Conservation (phyloP, 352 stramenopile genomes). For the Pythium chondricola region DNA sequence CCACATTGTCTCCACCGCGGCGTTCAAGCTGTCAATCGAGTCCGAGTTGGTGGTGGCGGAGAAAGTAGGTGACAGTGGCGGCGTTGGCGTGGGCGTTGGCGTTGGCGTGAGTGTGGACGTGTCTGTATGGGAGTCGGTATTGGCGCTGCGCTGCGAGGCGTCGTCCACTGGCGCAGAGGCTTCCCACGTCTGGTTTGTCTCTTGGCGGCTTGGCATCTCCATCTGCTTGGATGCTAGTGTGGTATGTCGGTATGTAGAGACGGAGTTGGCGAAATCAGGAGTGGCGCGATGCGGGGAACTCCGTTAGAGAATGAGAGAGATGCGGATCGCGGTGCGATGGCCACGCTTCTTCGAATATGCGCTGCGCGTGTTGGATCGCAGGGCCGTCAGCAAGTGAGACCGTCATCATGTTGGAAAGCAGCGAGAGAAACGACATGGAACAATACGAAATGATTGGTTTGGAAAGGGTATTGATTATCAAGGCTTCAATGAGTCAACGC, state of each 20-base stretch:
- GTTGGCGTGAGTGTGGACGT: conserved; percentile 1
- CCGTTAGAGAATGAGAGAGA: too few species aligned
- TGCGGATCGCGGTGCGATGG: too few species aligned
- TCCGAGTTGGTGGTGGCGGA: background rate
- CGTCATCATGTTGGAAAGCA: background rate
- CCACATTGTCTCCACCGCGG: conserved; percentile 53
- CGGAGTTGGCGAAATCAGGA: background rate
- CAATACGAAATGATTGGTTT: background rate
- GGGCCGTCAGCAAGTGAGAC: too few species aligned
- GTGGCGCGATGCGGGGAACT: too few species aligned
- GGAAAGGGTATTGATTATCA: conserved; percentile 1
- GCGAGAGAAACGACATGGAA: background rate
- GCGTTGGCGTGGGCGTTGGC: conserved; percentile 10
- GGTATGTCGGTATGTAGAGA: conserved; percentile 3
- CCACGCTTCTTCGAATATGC: too few species aligned
- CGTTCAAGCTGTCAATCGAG: conserved; percentile 18
- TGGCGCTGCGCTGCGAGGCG: too few species aligned
- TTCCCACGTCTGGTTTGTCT: conserved; percentile 15
- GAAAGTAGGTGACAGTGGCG: conserved; percentile 1
- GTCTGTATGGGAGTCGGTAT: too few species aligned
- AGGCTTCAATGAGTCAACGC: background rate
- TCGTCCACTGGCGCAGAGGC: conserved; percentile 16
- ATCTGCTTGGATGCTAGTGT: conserved; percentile 1
- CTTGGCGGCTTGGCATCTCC: conserved; percentile 3
- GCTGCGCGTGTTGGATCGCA: too few species aligned